These are phyloP conservation scores for Ballota nigra DNA, from an alignment of 257 asterid genomes.

Conservation along the genomic window DNA sequence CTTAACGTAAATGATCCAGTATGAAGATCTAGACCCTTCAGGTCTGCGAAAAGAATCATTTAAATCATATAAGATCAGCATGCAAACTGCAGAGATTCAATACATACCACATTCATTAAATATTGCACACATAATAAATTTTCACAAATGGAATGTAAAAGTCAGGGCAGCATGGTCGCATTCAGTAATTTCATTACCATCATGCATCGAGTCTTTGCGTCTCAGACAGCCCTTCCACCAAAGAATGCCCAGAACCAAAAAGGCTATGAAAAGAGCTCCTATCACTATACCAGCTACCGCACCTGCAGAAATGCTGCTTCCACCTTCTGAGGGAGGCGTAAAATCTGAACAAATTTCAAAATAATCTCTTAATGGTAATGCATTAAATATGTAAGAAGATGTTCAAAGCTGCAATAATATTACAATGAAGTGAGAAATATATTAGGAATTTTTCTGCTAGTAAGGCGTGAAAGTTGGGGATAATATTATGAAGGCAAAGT, in stretches of 20 bases:
- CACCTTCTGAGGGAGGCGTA: constrained; percentile 39
- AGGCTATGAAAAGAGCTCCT: constrained; percentile 34
- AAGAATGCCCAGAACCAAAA: constrained; percentile 38
- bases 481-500: not conserved
- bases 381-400: not conserved
- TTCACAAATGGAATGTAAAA: not conserved
- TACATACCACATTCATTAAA: not conserved
- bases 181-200: constrained; percentile 37
- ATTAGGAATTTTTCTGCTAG: not conserved
- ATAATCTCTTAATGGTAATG: not conserved
- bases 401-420: not conserved
- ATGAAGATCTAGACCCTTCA: constrained; percentile 47
- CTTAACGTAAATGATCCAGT: constrained; percentile 44
- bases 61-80: not conserved
- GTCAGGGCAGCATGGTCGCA: too few relatives aligned
- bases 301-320: constrained; percentile 40
- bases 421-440: not conserved
- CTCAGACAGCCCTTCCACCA: constrained; percentile 61
- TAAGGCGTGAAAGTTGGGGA: not conserved
- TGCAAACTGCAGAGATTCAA: not conserved
- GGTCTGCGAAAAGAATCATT: constrained; percentile 26
- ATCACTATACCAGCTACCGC: constrained; percentile 51
- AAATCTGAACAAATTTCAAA: constrained; percentile 39
- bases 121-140: not conserved
- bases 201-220: constrained; percentile 26